Evolutionary conservation across 148 eudicot species (phyloP).

Genomic region (Agrostemma githago): DNA sequence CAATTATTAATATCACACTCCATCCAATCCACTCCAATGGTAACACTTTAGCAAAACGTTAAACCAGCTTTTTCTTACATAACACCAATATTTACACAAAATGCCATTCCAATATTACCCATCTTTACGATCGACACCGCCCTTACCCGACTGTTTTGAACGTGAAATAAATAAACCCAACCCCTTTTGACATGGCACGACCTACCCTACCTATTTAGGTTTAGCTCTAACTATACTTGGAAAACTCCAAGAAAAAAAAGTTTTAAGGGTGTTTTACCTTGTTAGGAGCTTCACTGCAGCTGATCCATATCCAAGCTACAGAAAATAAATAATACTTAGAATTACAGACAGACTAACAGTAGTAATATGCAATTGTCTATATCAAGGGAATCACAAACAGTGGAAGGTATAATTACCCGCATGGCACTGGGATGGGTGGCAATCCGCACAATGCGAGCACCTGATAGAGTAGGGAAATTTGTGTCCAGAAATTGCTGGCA

Average conservation of each 20-base stretch:
- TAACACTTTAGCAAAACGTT: too few species aligned
- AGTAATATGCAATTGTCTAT: not conserved
- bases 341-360: not conserved
- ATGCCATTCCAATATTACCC: too few species aligned
- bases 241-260: not conserved
- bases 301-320: constrained; percentile 96
- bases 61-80: too few species aligned
- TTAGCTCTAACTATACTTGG: not conserved
- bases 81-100: too few species aligned
- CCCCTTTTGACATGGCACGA: not conserved
- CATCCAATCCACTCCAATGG: too few species aligned
- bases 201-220: not conserved
- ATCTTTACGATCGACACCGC: not conserved
- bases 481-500: constrained; percentile 74
- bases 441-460: constrained; percentile 92
- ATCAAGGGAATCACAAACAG: not conserved
- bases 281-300: constrained; percentile 72
- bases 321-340: not conserved
- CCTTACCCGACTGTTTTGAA: not conserved
- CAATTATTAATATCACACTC: too few species aligned
- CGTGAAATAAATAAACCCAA: not conserved
- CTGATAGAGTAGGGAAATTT: constrained; percentile 81
- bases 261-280: constrained; percentile 40
- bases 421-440: constrained; percentile 99
- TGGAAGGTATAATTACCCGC: constrained; percentile 46